Evolutionary conservation across 2,329 filamentous ascomycete genomes (phyloP), one percentile per base, ranked within the genome.

Genomic region (Fusarium falciforme): DNA sequence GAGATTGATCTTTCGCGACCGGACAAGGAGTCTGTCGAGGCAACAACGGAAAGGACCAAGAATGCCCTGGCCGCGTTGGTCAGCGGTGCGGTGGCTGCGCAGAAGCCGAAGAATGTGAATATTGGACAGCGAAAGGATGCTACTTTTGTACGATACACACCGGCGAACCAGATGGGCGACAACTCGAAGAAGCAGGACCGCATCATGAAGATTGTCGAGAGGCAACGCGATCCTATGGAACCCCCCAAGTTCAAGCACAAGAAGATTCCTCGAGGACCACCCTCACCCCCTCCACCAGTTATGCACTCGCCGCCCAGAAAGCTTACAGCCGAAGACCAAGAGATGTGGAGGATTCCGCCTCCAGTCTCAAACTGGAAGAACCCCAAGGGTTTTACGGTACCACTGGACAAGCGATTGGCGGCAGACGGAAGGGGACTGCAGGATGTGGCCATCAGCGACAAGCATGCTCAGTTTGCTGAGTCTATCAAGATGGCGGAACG

Each of bases 291-390:
- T 1, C 94, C 96, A 17, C 96, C 96, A 2, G 91, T 99, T 58
- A 94, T 99, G 91, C 95, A 97, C 82, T 98, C 94, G 4, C 96
- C 96, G 16, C 95, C 96, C 0, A 89, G 96, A 71, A 99, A 98
- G 80, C 88, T 99, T 71, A 99, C 96, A 1, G 96, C 96, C 7
- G 95, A 98, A 82, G 96, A 99, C 78, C 96, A 98, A 83, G 96
- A 98, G 82, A 94, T 94, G 68, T 99, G 96, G 96, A 95, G 92
- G 79, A 98, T 91, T 44, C 89, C 88, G 0, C 95, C 96, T 3
- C 94, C 96, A 0, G 92, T 99, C 2, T 97, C 94, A 22, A 98
- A 98, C 83, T 99, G 96, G 96, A 99, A 99, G 89, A 99, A 99
- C 82, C 94, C 96, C 1, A 98, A 98, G 85, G 96, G 96, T 78